Evolutionary conservation across 768 basidiomycete species (phyloP).

Genomic region (Pulveroboletus frians): DNA sequence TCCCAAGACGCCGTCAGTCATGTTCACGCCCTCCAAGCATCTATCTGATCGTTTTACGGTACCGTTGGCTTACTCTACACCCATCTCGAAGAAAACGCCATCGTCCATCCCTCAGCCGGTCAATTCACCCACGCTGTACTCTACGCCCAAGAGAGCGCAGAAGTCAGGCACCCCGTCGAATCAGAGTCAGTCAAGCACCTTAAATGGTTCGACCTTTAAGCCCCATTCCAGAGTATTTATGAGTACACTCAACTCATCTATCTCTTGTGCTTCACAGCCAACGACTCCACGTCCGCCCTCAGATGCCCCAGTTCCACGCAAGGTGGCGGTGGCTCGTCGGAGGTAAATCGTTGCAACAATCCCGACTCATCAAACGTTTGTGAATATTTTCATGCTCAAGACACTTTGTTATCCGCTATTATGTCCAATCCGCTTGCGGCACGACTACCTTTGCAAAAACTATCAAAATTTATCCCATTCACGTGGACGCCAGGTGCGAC

Average conservation of each 20-base stretch:
- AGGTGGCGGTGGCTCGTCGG: constrained; percentile 22
- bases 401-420: constrained; percentile 39
- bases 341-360: constrained; percentile 27
- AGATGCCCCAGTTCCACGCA: constrained; percentile 37
- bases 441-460: constrained; percentile 53
- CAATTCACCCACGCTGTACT: constrained; percentile 33
- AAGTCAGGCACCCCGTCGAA: constrained; percentile 31
- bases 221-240: constrained; percentile 43
- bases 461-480: constrained; percentile 57
- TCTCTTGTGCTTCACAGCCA: constrained; percentile 33
- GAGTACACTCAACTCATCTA: constrained; percentile 59
- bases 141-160: constrained; percentile 33
- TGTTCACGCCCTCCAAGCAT: constrained; percentile 33
- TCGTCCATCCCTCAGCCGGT: constrained; percentile 63
- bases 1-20: constrained; percentile 21
- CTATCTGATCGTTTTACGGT: constrained; percentile 26
- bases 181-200: constrained; percentile 20
- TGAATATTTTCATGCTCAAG: constrained; percentile 25
- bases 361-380: constrained; percentile 15
- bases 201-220: constrained; percentile 62
- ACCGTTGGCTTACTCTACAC: constrained; percentile 29
- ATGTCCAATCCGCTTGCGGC: constrained; percentile 50
- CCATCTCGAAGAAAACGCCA: constrained; percentile 50
- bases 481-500: constrained; percentile 45
- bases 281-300: constrained; percentile 25